phyloP scores from a whole-genome alignment of 306 rosid species.

The Dicorynia guianensis region DNA sequence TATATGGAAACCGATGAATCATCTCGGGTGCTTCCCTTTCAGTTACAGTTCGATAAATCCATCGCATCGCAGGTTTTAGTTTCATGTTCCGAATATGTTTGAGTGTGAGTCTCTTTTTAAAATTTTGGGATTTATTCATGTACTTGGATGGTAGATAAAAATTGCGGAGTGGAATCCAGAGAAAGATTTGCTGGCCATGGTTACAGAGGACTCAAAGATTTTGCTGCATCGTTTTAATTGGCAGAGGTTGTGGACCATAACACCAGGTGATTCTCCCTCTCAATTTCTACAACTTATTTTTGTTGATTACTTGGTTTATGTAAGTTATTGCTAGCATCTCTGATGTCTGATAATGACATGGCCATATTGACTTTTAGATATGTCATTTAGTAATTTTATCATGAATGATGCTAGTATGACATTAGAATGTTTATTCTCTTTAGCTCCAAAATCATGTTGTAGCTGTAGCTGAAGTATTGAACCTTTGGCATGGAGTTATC shows the following conservation, averaged over 20 bases:
- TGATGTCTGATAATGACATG: neutral
- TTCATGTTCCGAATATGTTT: neutral
- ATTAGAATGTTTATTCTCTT: neutral
- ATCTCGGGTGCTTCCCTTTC: constrained; percentile 76
- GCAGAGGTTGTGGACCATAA: constrained; percentile 94
- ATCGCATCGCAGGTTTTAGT: constrained; percentile 73
- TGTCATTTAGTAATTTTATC: neutral
- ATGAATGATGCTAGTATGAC: neutral
- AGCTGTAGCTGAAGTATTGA: neutral
- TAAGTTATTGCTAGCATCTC: neutral
- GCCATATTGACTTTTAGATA: neutral
- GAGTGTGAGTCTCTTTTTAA: neutral
- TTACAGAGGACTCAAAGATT: constrained; percentile 86
- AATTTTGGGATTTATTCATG: constrained; percentile 15
- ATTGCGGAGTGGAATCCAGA: constrained; percentile 99
- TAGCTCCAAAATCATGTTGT: neutral
- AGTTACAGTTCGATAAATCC: constrained; percentile 93
- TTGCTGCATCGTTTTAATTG: constrained; percentile 96
- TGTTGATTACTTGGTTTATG: neutral
- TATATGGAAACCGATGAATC: constrained; percentile 82
- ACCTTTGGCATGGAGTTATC: neutral
- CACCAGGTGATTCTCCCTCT: constrained; percentile 62
- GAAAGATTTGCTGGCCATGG: constrained; percentile 98
- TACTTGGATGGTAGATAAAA: constrained; percentile 55
- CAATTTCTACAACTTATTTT: neutral